phyloP scores from a whole-genome alignment of 1,284 basidiomycete species.

The Sanguinoderma infundibulare region DNA sequence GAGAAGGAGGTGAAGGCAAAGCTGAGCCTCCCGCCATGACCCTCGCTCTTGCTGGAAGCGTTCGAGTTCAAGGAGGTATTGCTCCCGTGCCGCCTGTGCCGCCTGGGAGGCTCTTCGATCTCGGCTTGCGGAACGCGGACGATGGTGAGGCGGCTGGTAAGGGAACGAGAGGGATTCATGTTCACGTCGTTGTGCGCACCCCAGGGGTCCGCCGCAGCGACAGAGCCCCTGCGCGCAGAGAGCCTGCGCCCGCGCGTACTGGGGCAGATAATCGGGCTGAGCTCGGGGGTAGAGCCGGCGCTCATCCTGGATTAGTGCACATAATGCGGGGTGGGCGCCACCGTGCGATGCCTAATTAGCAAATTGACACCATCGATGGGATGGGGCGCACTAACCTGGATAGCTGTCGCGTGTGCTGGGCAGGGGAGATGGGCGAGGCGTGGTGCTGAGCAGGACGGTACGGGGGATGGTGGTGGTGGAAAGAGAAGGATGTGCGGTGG shows the following conservation, averaged over 20 bases:
- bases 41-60: conserved; percentile 32
- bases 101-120: conserved; percentile 30
- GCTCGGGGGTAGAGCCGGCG: conserved; percentile 28
- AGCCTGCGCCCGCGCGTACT: conserved; percentile 43
- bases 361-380: conserved; percentile 12
- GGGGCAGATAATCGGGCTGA: conserved; percentile 33
- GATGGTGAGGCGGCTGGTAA: conserved; percentile 73
- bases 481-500: conserved; percentile 7
- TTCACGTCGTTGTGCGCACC: conserved; percentile 56
- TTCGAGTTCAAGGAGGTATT: conserved; percentile 38
- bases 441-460: neutral
- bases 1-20: conserved; percentile 70
- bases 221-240: conserved; percentile 64
- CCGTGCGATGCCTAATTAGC: conserved; percentile 1
- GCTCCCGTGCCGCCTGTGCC: conserved; percentile 41
- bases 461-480: conserved; percentile 15
- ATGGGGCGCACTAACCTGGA: conserved; percentile 11
- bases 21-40: conserved; percentile 49
- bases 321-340: neutral
- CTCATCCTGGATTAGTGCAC: conserved; percentile 27
- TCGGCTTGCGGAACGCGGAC: conserved; percentile 57
- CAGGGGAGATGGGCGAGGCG: neutral
- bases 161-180: conserved; percentile 54
- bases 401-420: neutral
- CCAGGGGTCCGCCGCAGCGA: conserved; percentile 68